These are phyloP conservation scores for Hexamita inflata DNA, from an alignment of 208 protist genomes.

Conservation along the genomic window DNA sequence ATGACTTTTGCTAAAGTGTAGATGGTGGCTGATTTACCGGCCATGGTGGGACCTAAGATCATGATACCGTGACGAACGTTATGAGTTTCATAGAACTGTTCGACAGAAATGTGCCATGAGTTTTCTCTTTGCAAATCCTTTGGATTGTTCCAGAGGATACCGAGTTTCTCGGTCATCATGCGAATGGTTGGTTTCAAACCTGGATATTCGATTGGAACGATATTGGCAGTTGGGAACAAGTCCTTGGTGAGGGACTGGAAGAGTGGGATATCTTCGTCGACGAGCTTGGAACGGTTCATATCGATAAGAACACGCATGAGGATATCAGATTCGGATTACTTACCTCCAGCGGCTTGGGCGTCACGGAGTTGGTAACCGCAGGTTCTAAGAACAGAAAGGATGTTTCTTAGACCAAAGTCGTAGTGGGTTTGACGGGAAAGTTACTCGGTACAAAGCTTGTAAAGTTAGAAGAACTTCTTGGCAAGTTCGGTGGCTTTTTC, in stretches of 20 bases:
- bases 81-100: constrained; percentile 64
- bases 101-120: not conserved
- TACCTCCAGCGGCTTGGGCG: constrained; percentile 47
- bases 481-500: constrained; percentile 50
- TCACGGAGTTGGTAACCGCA: constrained; percentile 53
- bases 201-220: not conserved
- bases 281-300: constrained; percentile 81
- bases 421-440: constrained; percentile 90
- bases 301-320: constrained; percentile 85
- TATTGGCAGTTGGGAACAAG: constrained; percentile 69
- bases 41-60: constrained; percentile 51
- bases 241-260: constrained; percentile 86
- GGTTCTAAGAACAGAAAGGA: constrained; percentile 82
- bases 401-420: constrained; percentile 87
- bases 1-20: constrained; percentile 25
- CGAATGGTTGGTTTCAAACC: not conserved
- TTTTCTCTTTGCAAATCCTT: not conserved
- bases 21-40: constrained; percentile 39
- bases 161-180: not conserved
- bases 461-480: constrained; percentile 65
- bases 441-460: constrained; percentile 83
- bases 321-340: constrained; percentile 65
- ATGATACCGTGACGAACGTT: constrained; percentile 67
- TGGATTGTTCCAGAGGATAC: too few relatives aligned
- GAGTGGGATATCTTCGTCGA: constrained; percentile 83